Base-by-base conservation (phyloP, 164 flowering plant species). In the Buxus sempervirens region DNA sequence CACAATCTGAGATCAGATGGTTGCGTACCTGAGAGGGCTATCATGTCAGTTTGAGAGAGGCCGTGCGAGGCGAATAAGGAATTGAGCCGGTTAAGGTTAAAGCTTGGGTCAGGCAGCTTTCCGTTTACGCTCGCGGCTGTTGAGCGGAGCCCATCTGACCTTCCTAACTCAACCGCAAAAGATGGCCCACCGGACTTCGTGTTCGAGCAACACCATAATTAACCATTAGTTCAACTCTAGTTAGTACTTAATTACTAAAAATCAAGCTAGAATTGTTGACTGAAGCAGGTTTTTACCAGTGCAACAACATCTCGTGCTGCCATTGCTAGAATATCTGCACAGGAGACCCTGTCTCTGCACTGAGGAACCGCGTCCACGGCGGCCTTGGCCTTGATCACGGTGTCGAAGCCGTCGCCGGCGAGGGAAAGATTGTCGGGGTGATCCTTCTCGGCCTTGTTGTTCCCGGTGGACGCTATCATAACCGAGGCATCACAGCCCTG, bases 401-500 rank as follows among this genome's bases (percentile, higher is more conserved):
- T 88, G 78, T 91, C 97, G 56, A 93, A 91, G 56, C 97, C 98
- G 53, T 93, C 96, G 60, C 97, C 97, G 23, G 96, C 94, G 28
- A 91, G 60, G 0, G 98, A 89, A 23, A 88, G 68, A 55, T 93
- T 88, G 45, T 88, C 96, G 0, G 88, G 82, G 63, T 87, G 79
- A 68, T 93, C 98, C 71, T 85, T 91, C 84, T 93, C 98, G 0
- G 96, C 97, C 32, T 42, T 78, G 77, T 84, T 88, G 66, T 6
- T 75, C 1, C 62, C 60, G 0, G 83, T 75, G 0, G 97, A 89
- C 24, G 79, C 76, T 20, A 91, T 53, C 1, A 93, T 68, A 0
- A 87, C 77, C 36, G 97, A 93, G 10, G 96, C 97, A 83, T 93
- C 98, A 76, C 91, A 88, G 0, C 96, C 96, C 96, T 87, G 27